Evolutionary conservation across 768 basidiomycete genomes (phyloP).

Genomic region (Gloeophyllum trabeum): DNA sequence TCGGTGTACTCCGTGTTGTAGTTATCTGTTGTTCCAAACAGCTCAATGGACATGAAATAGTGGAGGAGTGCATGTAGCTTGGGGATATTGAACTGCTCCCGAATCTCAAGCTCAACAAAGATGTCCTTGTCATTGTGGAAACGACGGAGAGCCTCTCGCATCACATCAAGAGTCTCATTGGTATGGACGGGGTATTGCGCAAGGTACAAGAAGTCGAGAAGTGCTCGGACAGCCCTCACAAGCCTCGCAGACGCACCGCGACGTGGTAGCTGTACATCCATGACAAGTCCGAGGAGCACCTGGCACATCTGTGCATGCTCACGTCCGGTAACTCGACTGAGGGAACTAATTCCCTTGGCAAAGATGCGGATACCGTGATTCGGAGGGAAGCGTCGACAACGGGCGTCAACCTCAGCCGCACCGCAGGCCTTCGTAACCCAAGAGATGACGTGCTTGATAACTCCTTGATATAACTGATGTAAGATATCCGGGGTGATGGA

Average conservation of each 20-base stretch:
- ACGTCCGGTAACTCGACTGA: constrained; percentile 3
- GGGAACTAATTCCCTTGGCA: constrained; percentile 3
- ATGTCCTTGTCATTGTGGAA: constrained; percentile 28
- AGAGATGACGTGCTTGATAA: constrained; percentile 8
- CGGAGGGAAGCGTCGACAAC: constrained; percentile 5
- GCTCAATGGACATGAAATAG: constrained; percentile 18
- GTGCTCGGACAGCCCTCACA: constrained; percentile 15
- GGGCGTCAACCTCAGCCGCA: constrained; percentile 8
- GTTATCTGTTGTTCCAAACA: constrained; percentile 24
- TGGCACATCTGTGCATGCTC: constrained; percentile 10
- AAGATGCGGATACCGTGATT: constrained; percentile 9
- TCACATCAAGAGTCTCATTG: constrained; percentile 12
- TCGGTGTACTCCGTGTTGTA: constrained; percentile 29
- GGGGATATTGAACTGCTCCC: constrained; percentile 27
- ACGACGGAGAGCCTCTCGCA: constrained; percentile 14
- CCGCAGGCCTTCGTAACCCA: constrained; percentile 4
- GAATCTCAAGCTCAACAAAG: constrained; percentile 22
- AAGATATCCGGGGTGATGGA: constrained; percentile 9
- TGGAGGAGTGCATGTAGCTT: constrained; percentile 28
- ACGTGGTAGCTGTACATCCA: constrained; percentile 11
- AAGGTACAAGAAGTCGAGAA: constrained; percentile 28
- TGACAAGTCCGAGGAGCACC: constrained; percentile 19
- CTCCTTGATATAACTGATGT: constrained; percentile 6
- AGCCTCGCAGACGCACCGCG: constrained; percentile 8
- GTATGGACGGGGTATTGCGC: constrained; percentile 23